These are phyloP conservation scores for Coniochaeta hoffmannii DNA, from an alignment of 2,329 filamentous ascomycete genomes.

Conservation along the genomic window DNA sequence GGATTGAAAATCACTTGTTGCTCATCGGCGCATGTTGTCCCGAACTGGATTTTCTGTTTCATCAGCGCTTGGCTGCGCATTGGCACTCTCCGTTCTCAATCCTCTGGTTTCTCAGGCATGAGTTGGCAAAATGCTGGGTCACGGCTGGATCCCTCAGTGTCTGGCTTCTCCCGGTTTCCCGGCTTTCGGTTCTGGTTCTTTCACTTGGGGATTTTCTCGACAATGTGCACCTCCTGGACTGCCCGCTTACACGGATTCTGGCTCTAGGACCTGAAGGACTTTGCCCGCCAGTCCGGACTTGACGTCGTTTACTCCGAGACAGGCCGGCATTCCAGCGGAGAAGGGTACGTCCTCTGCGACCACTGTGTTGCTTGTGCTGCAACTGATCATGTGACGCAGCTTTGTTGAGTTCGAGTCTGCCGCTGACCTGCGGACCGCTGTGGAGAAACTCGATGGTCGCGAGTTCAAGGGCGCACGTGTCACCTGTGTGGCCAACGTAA, in stretches of 20 bases:
- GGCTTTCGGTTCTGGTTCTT: conserved; percentile 24
- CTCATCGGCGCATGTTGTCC: neutral
- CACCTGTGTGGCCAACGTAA: conserved; percentile 80
- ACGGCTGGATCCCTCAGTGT: conserved; percentile 11
- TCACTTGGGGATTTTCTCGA: conserved; percentile 21
- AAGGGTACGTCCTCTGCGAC: conserved; percentile 62
- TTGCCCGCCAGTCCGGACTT: conserved; percentile 90
- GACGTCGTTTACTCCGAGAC: conserved; percentile 99
- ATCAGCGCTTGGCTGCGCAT: neutral
- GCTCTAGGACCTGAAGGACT: conserved; percentile 98
- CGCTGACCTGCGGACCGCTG: conserved; percentile 79
- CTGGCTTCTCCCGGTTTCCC: conserved; percentile 19
- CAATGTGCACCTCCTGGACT: conserved; percentile 39
- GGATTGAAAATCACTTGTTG: neutral
- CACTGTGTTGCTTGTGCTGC: neutral
- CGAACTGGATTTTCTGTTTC: neutral
- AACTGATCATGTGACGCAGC: conserved; percentile 36
- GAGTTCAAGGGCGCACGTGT: conserved; percentile 91
- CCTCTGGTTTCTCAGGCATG: conserved; percentile 4
- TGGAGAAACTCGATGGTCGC: conserved; percentile 87
- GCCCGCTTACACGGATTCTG: conserved; percentile 76
- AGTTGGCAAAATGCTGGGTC: conserved; percentile 5
- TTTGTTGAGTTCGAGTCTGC: conserved; percentile 98
- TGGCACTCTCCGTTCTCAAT: conserved; percentile 6
- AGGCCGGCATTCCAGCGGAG: conserved; percentile 81